Evolutionary conservation across 1,284 basidiomycete genomes (phyloP), one percentile per base, ranked within the genome.

Genomic region (Naganishia liquefaciens): DNA sequence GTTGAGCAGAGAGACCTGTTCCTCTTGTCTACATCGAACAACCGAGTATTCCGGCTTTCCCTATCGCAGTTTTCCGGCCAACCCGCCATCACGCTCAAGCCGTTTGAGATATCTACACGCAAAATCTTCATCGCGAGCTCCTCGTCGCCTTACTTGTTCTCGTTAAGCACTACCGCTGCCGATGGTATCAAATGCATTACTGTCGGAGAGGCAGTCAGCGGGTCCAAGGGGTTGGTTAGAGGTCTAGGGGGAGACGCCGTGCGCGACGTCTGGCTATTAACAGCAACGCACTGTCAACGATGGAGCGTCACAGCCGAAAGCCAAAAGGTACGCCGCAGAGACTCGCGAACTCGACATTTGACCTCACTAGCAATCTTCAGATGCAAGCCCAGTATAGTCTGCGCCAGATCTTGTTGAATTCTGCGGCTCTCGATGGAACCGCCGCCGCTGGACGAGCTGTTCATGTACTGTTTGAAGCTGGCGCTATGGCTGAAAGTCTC

Each of bases 221-320:
- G 27, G 3, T 42, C 50, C 25, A 62, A 62, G 39, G 60, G 51
- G 10, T 30, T 62, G 21, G 42, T 54, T 1, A 54, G 37, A 27
- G 60, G 42, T 2, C 21, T 52, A 23, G 27, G 25, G 15, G 60
- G 60, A 15, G 60, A 62, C 28, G 51, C 51, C 2, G 51, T 53
- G 39, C 33, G 51, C 50, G 54, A 51, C 30, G 54, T 65, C 33
- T 65, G 63, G 63, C 37, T 65, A 19, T 23, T 43, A 28, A 65
- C 50, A 27, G 54, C 49, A 28, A 52, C 39, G 28, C 33, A 52
- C 21, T 37, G 50, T 42, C 63, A 65, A 44, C 47, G 63, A 27
- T 65, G 63, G 63, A 52, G 15, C 13, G 44, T 65, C n/a, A 40
- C 47, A 5, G 63, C 19, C n/a, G 63, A 55, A 17, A 23, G n/a